phyloP scores from a whole-genome alignment of 768 basidiomycete genomes.

The Cytidiella melzeri region DNA sequence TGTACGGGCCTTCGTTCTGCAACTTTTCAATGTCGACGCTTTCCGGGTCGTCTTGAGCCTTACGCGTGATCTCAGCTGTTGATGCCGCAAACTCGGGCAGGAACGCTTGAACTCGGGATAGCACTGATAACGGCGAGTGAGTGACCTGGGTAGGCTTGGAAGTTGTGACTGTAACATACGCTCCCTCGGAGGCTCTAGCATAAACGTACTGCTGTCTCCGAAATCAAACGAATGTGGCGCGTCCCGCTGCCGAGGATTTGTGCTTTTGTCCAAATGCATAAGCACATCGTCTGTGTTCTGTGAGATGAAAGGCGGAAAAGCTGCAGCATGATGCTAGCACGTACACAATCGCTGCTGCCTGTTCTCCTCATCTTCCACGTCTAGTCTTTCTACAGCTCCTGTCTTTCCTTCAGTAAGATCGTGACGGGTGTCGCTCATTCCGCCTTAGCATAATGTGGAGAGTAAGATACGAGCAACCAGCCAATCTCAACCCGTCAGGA shows the following conservation, averaged over 20 bases:
- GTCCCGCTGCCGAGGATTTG: neutral
- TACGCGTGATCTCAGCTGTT: constrained; percentile 45
- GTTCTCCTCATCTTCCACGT: constrained; percentile 13
- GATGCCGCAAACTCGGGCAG: constrained; percentile 63
- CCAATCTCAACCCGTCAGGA: no score
- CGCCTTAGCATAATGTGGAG: constrained; percentile 10
- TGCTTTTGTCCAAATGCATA: constrained; percentile 13
- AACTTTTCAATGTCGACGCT: constrained; percentile 71
- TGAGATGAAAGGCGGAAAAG: neutral
- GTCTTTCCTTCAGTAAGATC: constrained; percentile 5
- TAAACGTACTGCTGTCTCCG: constrained; percentile 17
- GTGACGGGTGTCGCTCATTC: constrained; percentile 12
- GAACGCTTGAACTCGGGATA: constrained; percentile 61
- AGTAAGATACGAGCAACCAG: neutral
- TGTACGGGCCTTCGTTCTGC: constrained; percentile 24
- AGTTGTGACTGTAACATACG: constrained; percentile 11
- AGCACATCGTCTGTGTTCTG: constrained; percentile 10
- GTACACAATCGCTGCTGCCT: constrained; percentile 16
- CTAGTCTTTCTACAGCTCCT: constrained; percentile 9
- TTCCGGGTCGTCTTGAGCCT: constrained; percentile 40
- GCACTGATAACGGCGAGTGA: constrained; percentile 34
- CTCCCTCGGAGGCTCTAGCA: constrained; percentile 17
- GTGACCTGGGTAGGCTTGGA: constrained; percentile 1
- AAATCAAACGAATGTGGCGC: constrained; percentile 16
- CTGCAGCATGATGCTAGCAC: constrained; percentile 5